phyloP scores from a whole-genome alignment of 345 rosid species.

The Xanthoceras sorbifolium region DNA sequence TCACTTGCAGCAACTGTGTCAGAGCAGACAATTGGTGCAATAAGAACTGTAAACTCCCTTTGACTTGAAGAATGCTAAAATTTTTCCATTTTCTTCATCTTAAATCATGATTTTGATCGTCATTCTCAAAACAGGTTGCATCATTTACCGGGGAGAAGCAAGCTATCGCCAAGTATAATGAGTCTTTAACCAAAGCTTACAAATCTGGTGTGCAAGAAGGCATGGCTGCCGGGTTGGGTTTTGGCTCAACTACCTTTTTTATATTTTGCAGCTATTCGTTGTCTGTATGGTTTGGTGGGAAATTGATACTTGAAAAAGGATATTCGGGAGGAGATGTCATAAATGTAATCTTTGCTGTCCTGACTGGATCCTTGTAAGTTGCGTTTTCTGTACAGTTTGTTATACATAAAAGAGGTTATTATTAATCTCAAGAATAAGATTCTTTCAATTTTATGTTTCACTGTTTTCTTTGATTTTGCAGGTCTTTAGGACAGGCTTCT shows the following conservation, averaged over 20 bases:
- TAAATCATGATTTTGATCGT: neutral
- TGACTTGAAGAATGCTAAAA: neutral
- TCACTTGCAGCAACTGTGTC: constrained; percentile 39
- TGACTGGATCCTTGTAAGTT: constrained; percentile 50
- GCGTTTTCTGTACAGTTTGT: neutral
- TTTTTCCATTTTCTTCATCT: neutral
- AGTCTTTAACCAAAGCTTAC: constrained; percentile 39
- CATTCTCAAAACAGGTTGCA: constrained; percentile 39
- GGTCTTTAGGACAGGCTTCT: constrained; percentile 56
- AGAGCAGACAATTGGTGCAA: constrained; percentile 47
- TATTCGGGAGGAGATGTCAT: constrained; percentile 46
- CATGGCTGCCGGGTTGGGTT: constrained; percentile 39
- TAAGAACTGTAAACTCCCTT: constrained; percentile 42
- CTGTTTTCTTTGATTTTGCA: constrained; percentile 15
- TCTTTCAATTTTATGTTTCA: neutral
- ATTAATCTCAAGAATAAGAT: neutral
- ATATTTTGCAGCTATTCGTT: constrained; percentile 35
- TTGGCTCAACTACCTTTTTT: constrained; percentile 29
- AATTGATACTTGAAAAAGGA: constrained; percentile 49
- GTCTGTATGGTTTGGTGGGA: constrained; percentile 58
- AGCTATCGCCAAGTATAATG: constrained; percentile 39
- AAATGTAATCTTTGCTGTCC: constrained; percentile 41
- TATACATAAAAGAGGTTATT: neutral
- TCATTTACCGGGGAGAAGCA: constrained; percentile 56
- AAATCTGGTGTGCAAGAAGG: constrained; percentile 42